Base-by-base conservation (phyloP, 2,329 filamentous ascomycete genomes). In the Chaetoscypha palmicola region DNA sequence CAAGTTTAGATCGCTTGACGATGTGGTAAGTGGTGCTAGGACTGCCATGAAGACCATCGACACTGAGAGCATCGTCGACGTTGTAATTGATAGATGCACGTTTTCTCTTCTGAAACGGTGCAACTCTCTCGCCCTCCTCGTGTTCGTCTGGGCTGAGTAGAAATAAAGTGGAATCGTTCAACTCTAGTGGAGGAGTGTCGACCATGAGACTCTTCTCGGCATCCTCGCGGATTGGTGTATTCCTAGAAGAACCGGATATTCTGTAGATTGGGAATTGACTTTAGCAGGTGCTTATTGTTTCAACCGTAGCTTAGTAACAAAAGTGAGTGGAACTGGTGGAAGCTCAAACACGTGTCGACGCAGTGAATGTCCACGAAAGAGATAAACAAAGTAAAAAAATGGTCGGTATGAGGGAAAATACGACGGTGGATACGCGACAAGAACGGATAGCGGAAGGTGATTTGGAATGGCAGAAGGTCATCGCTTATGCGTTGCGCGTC, bases 71-170 rank as follows among this genome's bases (percentile, higher is more conserved):
- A 45, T 75, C 73, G 38, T 66, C 68, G 2, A 72, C 53, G 40
- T 76, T 70, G 37, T 68, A 66, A 49, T 74, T 73, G 26, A 71
- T 55, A 0, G 72, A 71, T 1, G 64, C 62, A 9, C 77, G 70
- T 59, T 80, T 81, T 23, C 77, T 69, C 61, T 80, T 81, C 0
- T 70, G 67, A 41, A 72, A 71, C 38, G 70, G 66, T 0, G 69
- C 64, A 22, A 59, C 52, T 0, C 61, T 48, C 1, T 61, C 57
- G 2, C 66, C 58, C 3, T 66, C 58, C 5, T 60, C 57, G 7
- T n/a, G n/a, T n/a, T 52, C 45, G 24, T 64, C 66, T 7, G 51
- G 47, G 28, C 47, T 44, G 22, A 53, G 40, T 30, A 55, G 46
- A 11, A 52, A 46, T 4, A 50, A 47, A 3, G 57, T 46, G 11